Percentiles rank a stretch among this genome's conserved stretches.
These are phyloP conservation scores for Hypoxylon sp. DNA, from an alignment of 2,329 filamentous ascomycete species.

Conservation along the genomic window DNA sequence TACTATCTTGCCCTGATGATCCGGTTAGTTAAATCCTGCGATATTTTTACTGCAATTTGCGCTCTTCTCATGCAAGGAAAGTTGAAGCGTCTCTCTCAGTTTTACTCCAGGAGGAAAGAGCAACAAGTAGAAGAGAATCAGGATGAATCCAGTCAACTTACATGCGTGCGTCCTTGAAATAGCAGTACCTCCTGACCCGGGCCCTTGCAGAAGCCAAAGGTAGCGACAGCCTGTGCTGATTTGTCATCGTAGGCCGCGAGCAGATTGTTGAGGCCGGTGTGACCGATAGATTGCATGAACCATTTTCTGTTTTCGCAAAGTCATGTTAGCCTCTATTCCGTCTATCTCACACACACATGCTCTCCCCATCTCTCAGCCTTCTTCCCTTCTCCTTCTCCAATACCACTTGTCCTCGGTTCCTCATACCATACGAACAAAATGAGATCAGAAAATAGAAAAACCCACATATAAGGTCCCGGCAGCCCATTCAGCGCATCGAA, in stretches of 20 bases:
- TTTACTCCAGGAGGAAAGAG: background rate
- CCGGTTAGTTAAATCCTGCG: background rate
- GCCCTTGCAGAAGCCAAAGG: slow-evolving; percentile 91
- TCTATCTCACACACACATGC: too few relatives aligned
- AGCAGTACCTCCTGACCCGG: slow-evolving; percentile 87
- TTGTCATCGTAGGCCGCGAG: slow-evolving; percentile 92
- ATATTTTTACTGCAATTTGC: background rate
- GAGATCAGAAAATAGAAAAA: slow-evolving; percentile 44
- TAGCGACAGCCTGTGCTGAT: slow-evolving; percentile 92
- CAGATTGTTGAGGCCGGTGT: slow-evolving; percentile 89
- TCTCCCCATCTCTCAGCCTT: background rate
- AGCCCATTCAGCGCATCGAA: slow-evolving; percentile 93
- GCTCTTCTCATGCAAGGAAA: background rate
- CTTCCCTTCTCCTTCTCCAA: background rate
- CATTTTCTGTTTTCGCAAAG: slow-evolving; percentile 78
- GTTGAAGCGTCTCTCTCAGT: background rate
- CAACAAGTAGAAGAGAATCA: slow-evolving; percentile 1
- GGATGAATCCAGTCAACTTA: slow-evolving; percentile 58
- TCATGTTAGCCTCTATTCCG: slow-evolving; percentile 14
- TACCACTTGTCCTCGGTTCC: background rate
- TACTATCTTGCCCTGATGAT: slow-evolving; percentile 79
- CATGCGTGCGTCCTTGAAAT: slow-evolving; percentile 91
- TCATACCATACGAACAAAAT: too few relatives aligned
- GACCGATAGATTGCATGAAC: slow-evolving; percentile 88
- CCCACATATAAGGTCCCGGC: slow-evolving; percentile 95